A percentile compares a stretch with the other conserved stretches of the same genome.
Evolutionary conservation across 2,329 filamentous ascomycete species (phyloP).

Genomic region (Sporothrix humicola): DNA sequence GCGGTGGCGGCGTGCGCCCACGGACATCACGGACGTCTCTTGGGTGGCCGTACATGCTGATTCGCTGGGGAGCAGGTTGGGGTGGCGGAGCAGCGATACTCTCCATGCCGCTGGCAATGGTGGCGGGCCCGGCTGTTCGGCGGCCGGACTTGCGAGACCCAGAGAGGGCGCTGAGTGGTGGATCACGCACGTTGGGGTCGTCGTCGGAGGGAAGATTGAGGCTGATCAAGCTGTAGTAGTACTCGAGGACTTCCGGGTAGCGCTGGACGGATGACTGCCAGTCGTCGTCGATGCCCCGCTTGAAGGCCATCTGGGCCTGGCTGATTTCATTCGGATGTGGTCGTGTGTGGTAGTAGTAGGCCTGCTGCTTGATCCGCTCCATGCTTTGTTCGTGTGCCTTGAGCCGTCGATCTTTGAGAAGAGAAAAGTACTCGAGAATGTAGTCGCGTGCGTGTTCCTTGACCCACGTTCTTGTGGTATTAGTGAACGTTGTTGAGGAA

Average conservation of each 20-base stretch:
- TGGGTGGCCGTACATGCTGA: constrained; percentile 30
- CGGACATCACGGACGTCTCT: constrained; percentile 32
- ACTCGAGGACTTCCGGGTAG: constrained; percentile 82
- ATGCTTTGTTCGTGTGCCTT: constrained; percentile 61
- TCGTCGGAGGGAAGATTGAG: constrained; percentile 68
- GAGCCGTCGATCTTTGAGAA: constrained; percentile 66
- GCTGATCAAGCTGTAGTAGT: constrained; percentile 75
- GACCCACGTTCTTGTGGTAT: constrained; percentile 61
- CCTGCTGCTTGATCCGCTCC: constrained; percentile 60
- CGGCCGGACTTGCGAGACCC: constrained; percentile 56
- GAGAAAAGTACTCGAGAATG: constrained; percentile 68
- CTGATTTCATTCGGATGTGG: constrained; percentile 68
- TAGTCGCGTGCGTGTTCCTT: constrained; percentile 70
- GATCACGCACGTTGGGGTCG: constrained; percentile 63
- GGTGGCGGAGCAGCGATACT: constrained; percentile 27
- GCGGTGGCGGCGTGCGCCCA: constrained; percentile 37
- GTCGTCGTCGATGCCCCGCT: constrained; percentile 77
- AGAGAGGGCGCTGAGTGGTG: constrained; percentile 61
- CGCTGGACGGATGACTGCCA: constrained; percentile 76
- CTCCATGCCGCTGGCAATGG: constrained; percentile 27
- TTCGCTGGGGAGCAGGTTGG: constrained; percentile 13
- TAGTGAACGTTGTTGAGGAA: not conserved
- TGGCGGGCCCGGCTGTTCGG: constrained; percentile 46
- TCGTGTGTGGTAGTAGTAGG: constrained; percentile 62
- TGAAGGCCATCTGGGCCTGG: constrained; percentile 68